Conservation (phyloP, 495 filamentous ascomycete species). For the Trypethelium eluteriae region DNA sequence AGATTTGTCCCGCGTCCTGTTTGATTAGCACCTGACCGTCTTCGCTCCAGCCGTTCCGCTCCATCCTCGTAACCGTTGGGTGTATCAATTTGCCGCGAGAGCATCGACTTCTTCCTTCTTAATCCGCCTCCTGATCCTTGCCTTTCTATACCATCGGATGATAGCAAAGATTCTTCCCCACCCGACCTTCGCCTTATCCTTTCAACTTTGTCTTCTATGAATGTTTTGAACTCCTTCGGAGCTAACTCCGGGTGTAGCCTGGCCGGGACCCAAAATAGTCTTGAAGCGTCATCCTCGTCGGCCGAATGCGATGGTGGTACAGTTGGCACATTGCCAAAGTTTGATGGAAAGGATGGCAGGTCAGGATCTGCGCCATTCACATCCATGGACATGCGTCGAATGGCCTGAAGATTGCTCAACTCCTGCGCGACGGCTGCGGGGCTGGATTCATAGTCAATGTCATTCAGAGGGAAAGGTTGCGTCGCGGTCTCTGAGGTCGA, state of each 20-base stretch:
- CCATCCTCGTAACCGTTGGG: constrained; percentile 73
- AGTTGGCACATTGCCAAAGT: constrained; percentile 52
- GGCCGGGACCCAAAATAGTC: constrained; percentile 92
- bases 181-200: constrained; percentile 78
- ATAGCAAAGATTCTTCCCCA: constrained; percentile 53
- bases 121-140: constrained; percentile 56
- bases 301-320: constrained; percentile 65
- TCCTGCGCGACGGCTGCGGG: constrained; percentile 91
- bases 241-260: constrained; percentile 90
- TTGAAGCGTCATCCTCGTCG: constrained; percentile 76
- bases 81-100: constrained; percentile 82
- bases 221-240: constrained; percentile 93
- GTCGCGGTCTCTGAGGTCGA: constrained; percentile 58
- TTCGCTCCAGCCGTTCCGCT: constrained; percentile 71
- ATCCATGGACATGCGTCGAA: constrained; percentile 98
- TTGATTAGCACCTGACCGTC: constrained; percentile 51
- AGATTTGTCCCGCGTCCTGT: constrained; percentile 38
- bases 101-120: constrained; percentile 87
- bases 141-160: constrained; percentile 55
- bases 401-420: constrained; percentile 86
- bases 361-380: constrained; percentile 91
- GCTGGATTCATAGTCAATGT: constrained; percentile 86
- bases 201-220: constrained; percentile 85
- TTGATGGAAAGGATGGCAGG: constrained; percentile 70
- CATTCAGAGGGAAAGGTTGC: constrained; percentile 73